Percentiles rank a stretch among this genome's conserved stretches.
Conservation (phyloP, 1,284 basidiomycete species). For the Moniliophthora roreri region DNA sequence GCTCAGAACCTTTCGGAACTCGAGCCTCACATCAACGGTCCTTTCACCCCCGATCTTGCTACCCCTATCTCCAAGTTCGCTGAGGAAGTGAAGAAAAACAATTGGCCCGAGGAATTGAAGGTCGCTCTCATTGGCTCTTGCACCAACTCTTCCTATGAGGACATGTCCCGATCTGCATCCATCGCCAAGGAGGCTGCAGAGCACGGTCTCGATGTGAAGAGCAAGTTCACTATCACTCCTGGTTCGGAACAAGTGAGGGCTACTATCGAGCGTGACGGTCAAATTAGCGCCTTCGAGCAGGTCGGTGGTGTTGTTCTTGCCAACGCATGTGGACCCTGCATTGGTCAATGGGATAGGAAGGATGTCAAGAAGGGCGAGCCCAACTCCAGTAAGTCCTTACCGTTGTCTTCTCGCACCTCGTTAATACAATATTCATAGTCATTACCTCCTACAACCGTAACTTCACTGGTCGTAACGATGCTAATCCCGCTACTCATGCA, state of each 20-base stretch:
- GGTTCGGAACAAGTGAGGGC: slow-evolving; percentile 98
- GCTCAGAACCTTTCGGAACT: slow-evolving; percentile 88
- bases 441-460: slow-evolving; percentile 99
- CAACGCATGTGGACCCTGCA: slow-evolving; percentile 98
- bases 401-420: slow-evolving; percentile 2
- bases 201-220: slow-evolving; percentile 90
- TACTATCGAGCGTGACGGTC: slow-evolving; percentile 95
- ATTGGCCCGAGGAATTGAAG: slow-evolving; percentile 96
- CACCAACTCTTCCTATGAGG: slow-evolving; percentile 99
- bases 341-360: slow-evolving; percentile 97
- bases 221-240: slow-evolving; percentile 96
- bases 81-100: slow-evolving; percentile 90
- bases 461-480: slow-evolving; percentile 99
- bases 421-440: slow-evolving; percentile 44
- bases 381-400: slow-evolving; percentile 77
- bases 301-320: slow-evolving; percentile 94
- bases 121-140: slow-evolving; percentile 98
- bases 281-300: slow-evolving; percentile 85
- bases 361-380: slow-evolving; percentile 96
- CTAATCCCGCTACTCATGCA: slow-evolving; percentile 98
- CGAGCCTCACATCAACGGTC: slow-evolving; percentile 99
- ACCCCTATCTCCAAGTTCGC: slow-evolving; percentile 97
- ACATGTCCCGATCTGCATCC: slow-evolving; percentile 97
- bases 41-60: slow-evolving; percentile 95
- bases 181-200: slow-evolving; percentile 88